These are phyloP conservation scores for Cyathus olla DNA, from an alignment of 1,284 basidiomycete species.

Conservation along the genomic window DNA sequence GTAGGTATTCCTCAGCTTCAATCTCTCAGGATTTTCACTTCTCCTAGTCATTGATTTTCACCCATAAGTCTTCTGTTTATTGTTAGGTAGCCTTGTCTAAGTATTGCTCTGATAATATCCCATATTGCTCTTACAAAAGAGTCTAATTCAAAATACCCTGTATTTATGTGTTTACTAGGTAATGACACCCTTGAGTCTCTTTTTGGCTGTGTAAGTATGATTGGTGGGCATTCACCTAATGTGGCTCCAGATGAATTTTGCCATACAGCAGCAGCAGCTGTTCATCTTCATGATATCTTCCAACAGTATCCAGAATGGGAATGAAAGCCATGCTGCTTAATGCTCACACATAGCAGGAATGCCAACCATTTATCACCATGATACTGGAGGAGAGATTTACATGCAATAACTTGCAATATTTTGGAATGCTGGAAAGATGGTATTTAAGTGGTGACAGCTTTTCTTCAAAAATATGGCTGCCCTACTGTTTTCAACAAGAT, in stretches of 20 bases:
- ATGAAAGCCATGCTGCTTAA: constrained; percentile 16
- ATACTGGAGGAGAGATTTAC: constrained; percentile 20
- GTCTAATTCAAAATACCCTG: constrained; percentile 18
- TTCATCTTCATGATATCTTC: too few relatives aligned
- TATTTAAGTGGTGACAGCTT: neutral
- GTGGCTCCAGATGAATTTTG: too few relatives aligned
- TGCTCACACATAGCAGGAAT: constrained; percentile 16
- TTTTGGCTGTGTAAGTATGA: constrained; percentile 31
- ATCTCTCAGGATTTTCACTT: too few relatives aligned
- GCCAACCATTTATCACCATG: constrained; percentile 21
- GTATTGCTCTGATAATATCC: too few relatives aligned
- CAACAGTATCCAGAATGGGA: too few relatives aligned
- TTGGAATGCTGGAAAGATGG: constrained; percentile 9
- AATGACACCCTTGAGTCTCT: constrained; percentile 32
- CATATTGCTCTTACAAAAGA: too few relatives aligned
- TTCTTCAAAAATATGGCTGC: constrained; percentile 3
- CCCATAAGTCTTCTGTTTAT: too few relatives aligned
- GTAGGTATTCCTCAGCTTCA: too few relatives aligned
- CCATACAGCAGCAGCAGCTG: too few relatives aligned
- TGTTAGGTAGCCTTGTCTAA: too few relatives aligned
- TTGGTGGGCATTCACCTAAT: constrained; percentile 25
- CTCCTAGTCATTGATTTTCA: too few relatives aligned
- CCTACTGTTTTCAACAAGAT: neutral
- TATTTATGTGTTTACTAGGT: constrained; percentile 30
- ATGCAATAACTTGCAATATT: constrained; percentile 1